Percentiles rank a stretch among this genome's conserved stretches.
Evolutionary conservation across 192 early-diverging fungal species (phyloP).

Genomic region (Rhizoclosmatium sp.): DNA sequence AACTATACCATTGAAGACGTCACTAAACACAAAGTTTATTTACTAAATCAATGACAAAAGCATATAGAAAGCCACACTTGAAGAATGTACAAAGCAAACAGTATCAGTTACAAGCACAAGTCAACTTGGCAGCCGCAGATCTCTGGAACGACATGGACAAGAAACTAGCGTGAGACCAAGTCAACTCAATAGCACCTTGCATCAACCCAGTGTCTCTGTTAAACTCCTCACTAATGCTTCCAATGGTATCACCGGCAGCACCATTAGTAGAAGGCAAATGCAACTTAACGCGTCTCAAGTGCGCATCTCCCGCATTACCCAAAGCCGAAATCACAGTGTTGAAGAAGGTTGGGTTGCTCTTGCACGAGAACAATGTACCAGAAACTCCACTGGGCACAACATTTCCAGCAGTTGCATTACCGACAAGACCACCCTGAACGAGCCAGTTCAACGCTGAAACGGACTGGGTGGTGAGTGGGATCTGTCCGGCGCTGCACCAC

Average conservation of each 20-base stretch:
- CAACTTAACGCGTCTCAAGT: slow-evolving; percentile 59
- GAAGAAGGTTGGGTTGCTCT: slow-evolving; percentile 29
- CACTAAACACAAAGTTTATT: too few species aligned
- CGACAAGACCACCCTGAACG: neutral
- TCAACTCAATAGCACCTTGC: slow-evolving; percentile 70
- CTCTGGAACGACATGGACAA: slow-evolving; percentile 21
- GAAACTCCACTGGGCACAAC: neutral
- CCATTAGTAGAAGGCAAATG: slow-evolving; percentile 48
- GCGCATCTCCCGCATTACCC: slow-evolving; percentile 56
- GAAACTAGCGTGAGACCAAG: slow-evolving; percentile 76
- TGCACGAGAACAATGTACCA: neutral
- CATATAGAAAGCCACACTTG: too few species aligned
- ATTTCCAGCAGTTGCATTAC: slow-evolving; percentile 4
- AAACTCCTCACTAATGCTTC: slow-evolving; percentile 72
- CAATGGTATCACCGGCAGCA: slow-evolving; percentile 36
- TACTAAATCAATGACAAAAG: too few species aligned
- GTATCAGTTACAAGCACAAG: neutral
- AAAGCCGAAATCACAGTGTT: slow-evolving; percentile 45
- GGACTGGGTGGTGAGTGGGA: neutral
- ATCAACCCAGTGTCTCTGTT: slow-evolving; percentile 59
- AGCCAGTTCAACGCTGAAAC: slow-evolving; percentile 1
- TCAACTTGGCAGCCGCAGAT: neutral
- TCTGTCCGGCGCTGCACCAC: neutral
- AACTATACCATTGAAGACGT: too few species aligned
- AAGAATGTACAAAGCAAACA: too few species aligned